Percentiles rank a stretch among this genome's conserved stretches.
phyloP scores from a whole-genome alignment of 2,329 filamentous ascomycete genomes.

The Trichoderma guizhouense region DNA sequence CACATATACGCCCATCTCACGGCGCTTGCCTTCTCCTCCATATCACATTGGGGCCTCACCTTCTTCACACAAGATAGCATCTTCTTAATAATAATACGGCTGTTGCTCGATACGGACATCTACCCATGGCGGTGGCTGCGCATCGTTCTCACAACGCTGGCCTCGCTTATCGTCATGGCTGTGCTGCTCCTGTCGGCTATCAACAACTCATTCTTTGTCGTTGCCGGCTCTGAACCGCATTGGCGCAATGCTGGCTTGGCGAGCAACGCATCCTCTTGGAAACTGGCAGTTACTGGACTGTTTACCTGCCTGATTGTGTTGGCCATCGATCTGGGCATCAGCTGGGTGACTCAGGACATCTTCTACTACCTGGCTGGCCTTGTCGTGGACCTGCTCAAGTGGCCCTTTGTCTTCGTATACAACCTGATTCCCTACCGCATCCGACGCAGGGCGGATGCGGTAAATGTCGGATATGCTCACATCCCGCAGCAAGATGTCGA shows the following conservation, averaged over 20 bases:
- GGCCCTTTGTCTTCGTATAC: conserved; percentile 23
- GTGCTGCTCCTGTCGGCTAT: conserved; percentile 20
- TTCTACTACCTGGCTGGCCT: conserved; percentile 22
- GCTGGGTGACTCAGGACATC: conserved; percentile 29
- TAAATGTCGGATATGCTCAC: conserved; percentile 21
- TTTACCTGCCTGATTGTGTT: conserved; percentile 26
- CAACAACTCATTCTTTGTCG: conserved; percentile 28
- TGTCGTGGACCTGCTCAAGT: conserved; percentile 26
- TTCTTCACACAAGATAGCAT: conserved; percentile 36
- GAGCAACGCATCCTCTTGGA: conserved; percentile 30
- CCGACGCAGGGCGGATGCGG: neutral
- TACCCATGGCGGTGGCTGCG: conserved; percentile 24
- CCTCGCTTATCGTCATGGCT: conserved; percentile 25
- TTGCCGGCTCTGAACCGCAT: conserved; percentile 33
- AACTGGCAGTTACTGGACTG: conserved; percentile 30
- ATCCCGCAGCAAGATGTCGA: conserved; percentile 30
- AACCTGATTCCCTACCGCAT: conserved; percentile 14
- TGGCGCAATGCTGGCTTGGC: conserved; percentile 33
- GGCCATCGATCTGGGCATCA: conserved; percentile 17
- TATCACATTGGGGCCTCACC: conserved; percentile 32
- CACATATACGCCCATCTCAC: conserved; percentile 33
- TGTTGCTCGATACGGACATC: conserved; percentile 28
- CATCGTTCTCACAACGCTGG: conserved; percentile 18
- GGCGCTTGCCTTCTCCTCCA: conserved; percentile 30
- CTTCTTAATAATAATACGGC: conserved; percentile 31